Base-by-base conservation (phyloP, 306 rosid genomes). In the Sphenostylis stenocarpa region DNA sequence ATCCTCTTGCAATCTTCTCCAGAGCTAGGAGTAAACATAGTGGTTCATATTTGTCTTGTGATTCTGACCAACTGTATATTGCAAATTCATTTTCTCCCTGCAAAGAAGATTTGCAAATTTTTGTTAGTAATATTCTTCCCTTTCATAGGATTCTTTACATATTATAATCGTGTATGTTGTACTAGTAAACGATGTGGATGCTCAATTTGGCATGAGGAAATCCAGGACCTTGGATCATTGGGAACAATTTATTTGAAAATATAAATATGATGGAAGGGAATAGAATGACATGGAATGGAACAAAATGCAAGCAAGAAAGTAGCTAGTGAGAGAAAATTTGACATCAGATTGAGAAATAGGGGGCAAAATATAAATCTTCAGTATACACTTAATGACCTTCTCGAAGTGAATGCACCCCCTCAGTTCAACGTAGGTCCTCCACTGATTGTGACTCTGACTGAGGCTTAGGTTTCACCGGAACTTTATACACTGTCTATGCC, bases 1-100 rank as follows among this genome's bases (percentile, higher is more conserved):
- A 57, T 55, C 52, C 45, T 72, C 61, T 41, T 62, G 78, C 66
- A 56, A 65, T 70, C 70, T 56, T 33, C 62, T 52, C 61, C 9
- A 28, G 62, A 62, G 78, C 64, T 75, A 62, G 61, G 77, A 81
- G 19, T 47, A 19, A 55, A 26, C 21, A 3, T 38, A 29, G 58
- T 49, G 72, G 43, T 64, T 79, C 53, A 44, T 66, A 44, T 65
- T 52, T 14, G 53, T 71, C 57, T 26, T 70, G 28, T 26, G 33
- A 10, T 69, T 43, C 19, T 65, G 24, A 66, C 14, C 56, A 66
- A 44, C 34, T 31, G 16, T 67, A 16, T 47, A n/a, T 47, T 67
- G 57, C 75, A 63, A 20, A 79, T 65, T 55, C 58, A 67, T 75
- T 75, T 19, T 47, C 38, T n/a, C 15, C 43, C 10, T 47, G 63